Base-by-base conservation (phyloP, 2,329 filamentous ascomycete genomes). In the Calycina marina region DNA sequence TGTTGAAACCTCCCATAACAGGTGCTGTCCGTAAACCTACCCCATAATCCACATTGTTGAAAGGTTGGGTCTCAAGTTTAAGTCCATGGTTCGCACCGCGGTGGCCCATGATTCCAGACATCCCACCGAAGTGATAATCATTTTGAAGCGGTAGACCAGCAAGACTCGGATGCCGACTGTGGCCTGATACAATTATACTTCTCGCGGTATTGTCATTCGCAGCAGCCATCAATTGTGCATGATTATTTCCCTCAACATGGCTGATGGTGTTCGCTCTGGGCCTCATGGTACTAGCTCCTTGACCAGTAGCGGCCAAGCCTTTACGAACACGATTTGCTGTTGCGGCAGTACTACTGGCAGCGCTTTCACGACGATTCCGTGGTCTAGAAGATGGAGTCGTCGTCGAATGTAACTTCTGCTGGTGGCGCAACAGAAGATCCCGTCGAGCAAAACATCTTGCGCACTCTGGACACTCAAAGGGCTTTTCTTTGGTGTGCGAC, bases 331-430 rank as follows among this genome's bases (percentile, higher is more conserved):
- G 71, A 44, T 74, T 78, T 42, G 76, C 64, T 18, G 67, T 69
- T 10, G 72, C 69, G 5, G 69, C 65, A 6, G 76, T 73, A 39
- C 78, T 72, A 34, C 79, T 83, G 39, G 79, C 69, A 4, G 69
- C 80, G 56, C 90, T 96, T 60, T 96, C 90, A 43, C 90, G 73
- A 44, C 88, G 79, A 46, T 84, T 86, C 47, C 86, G 75, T 28
- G 86, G 85, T 39, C 86, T 74, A 28, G 85, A 78, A 4, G 85
- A 85, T 4, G 90, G 81, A 0, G 85, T 85, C 9, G 83, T 82
- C 15, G 84, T 84, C 67, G 93, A 84, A 55, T 98, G 90, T 29
- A 98, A 70, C 65, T 98, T 98, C 65, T 98, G 90, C 66, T 98
- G 90, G 59, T 98, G 90, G 38, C 90, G 75, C 44, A 98, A 63